Evolutionary conservation across 2,329 filamentous ascomycete genomes (phyloP), one percentile per base, ranked within the genome.

Genomic region (Fusarium pseudonygamai): DNA sequence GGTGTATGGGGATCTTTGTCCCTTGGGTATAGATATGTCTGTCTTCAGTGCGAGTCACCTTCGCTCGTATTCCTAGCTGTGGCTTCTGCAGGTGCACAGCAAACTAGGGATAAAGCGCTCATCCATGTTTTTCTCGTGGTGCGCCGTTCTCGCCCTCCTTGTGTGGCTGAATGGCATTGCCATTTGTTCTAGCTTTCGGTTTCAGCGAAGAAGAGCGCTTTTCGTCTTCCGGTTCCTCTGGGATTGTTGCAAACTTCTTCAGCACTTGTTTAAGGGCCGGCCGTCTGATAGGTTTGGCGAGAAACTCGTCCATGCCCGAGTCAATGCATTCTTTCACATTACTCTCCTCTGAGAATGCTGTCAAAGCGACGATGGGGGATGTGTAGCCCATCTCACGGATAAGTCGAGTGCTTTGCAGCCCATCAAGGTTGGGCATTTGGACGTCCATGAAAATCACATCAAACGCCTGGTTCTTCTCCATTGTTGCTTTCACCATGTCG

Each of bases 391-490:
- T 93, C 79, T 94, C 86, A 12, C 95, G 90, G 76, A 98, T 97
- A 39, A 97, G 85, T 15, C 92, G 89, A 2, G 95, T 97, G 52
- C 93, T 95, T 80, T 97, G 92, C 30, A 98, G 84, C 4, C 95
- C 95, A 78, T 97, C 95, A 20, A 98, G 88, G 71, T 96, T 97
- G 7, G 95, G 95, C 95, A 98, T 98, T 82, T 93, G 94, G 13
- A 97, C 92, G 77, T 98, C 95, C 95, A 97, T 98, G 79, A 97
- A 96, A 71, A 98, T 96, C 32, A 98, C 86, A 75, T 97, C 94
- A 79, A 96, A 97, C 6, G 88, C 88, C 61, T 88, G 86, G 59
- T 91, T 88, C 34, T 88, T 88, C 56, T 91, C 90, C 93, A 97
- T 96, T 72, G 91, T 93, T 22, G 90, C 90, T 79, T 94, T 95